A percentile compares a stretch with the other conserved stretches of the same genome.
These are phyloP conservation scores for Corymbia maculata DNA, from an alignment of 345 rosid species.

Conservation along the genomic window DNA sequence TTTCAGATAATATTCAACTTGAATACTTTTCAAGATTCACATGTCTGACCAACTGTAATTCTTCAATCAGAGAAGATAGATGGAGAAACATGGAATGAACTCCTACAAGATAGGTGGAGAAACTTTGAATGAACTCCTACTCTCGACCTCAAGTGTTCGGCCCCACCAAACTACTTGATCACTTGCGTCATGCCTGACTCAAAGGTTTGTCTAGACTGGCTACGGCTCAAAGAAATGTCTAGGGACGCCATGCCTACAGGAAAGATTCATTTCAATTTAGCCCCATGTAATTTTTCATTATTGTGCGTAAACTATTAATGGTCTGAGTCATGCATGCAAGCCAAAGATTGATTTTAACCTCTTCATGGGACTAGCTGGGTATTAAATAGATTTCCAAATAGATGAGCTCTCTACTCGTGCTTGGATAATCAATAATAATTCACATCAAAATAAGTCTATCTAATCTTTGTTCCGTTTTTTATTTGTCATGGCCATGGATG, in stretches of 20 bases:
- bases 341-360: background rate
- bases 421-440: background rate
- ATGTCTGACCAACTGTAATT: background rate
- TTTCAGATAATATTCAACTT: background rate
- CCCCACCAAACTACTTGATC: background rate
- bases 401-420: background rate
- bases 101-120: no score
- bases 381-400: background rate
- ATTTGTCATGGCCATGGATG: background rate
- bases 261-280: background rate
- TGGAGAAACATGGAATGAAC: background rate
- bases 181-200: background rate
- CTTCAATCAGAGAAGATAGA: background rate
- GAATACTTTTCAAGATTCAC: background rate
- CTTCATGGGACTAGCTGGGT: fast-evolving
- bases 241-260: background rate
- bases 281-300: background rate
- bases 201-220: background rate
- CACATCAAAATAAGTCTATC: background rate
- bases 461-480: background rate
- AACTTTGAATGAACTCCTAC: no score
- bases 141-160: background rate
- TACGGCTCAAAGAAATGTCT: background rate
- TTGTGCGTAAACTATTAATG: background rate
- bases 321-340: background rate